phyloP scores from a whole-genome alignment of 352 stramenopile species.

The Globisporangium abappressorium region DNA sequence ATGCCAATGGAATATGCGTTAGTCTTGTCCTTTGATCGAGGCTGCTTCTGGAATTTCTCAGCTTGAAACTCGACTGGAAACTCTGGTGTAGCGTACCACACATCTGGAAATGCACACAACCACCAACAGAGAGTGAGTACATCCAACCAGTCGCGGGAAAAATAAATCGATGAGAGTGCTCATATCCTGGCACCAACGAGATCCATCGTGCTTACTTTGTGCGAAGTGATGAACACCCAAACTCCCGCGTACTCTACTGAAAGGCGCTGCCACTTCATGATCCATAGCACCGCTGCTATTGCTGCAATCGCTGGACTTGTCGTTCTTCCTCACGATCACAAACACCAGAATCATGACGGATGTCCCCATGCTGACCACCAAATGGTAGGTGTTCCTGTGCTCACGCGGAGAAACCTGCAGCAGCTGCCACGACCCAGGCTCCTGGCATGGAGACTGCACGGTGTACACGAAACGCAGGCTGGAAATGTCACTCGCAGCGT shows the following conservation, averaged over 20 bases:
- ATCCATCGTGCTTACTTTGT: slow-evolving; percentile 21
- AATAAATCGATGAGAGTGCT: not conserved
- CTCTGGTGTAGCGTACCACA: slow-evolving; percentile 41
- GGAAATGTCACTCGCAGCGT: slow-evolving; percentile 12
- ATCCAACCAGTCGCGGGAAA: not conserved
- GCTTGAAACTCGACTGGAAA: slow-evolving; percentile 36
- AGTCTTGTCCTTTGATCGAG: not conserved
- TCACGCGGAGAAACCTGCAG: slow-evolving; percentile 19
- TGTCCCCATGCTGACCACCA: slow-evolving; percentile 46
- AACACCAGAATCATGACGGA: slow-evolving; percentile 37
- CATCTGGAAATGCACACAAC: slow-evolving; percentile 14
- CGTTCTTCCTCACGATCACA: slow-evolving; percentile 2
- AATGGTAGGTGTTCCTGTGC: slow-evolving; percentile 27
- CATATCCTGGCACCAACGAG: not conserved
- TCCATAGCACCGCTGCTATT: not conserved
- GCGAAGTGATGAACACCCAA: slow-evolving; percentile 24
- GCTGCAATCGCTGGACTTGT: slow-evolving; percentile 9
- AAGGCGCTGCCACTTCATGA: too few relatives aligned
- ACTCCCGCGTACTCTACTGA: not conserved
- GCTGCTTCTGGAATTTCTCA: not conserved
- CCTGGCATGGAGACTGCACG: slow-evolving; percentile 25
- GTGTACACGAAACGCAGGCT: slow-evolving; percentile 41
- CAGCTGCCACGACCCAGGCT: slow-evolving; percentile 51
- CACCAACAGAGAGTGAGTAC: not conserved
- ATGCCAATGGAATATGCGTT: slow-evolving; percentile 4